A percentile compares a stretch with the other conserved stretches of the same genome.
Evolutionary conservation across 2,329 filamentous ascomycete genomes (phyloP).

Genomic region (Orbilia brochopaga): DNA sequence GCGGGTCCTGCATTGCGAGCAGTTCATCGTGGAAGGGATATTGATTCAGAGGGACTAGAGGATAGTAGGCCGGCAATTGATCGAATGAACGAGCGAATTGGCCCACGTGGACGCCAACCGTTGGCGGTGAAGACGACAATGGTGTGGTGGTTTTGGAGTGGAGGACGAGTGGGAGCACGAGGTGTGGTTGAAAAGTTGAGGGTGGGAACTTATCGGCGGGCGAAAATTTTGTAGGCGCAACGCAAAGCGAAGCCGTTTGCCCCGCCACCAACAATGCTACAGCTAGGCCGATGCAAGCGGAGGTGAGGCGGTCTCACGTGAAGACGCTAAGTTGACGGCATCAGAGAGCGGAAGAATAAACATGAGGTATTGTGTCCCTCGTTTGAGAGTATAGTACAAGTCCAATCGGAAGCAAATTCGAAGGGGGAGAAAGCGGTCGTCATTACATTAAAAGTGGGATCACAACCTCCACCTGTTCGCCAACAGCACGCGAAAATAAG

Average conservation of each 20-base stretch:
- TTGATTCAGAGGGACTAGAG: background rate
- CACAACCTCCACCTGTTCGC: background rate
- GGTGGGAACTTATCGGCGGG: conserved; percentile 21
- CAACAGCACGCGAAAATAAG: background rate
- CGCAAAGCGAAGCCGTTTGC: conserved; percentile 15
- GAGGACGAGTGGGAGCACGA: background rate
- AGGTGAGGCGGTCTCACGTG: conserved; percentile 10
- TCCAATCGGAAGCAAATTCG: background rate
- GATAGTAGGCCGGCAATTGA: background rate
- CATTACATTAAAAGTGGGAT: background rate
- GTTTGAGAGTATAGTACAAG: too few species aligned
- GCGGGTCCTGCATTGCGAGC: conserved; percentile 37
- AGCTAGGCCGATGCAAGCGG: background rate
- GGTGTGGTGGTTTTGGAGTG: background rate
- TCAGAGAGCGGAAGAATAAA: too few species aligned
- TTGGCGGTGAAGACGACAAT: background rate
- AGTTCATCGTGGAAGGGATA: conserved; percentile 28
- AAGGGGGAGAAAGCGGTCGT: background rate
- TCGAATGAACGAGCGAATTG: background rate
- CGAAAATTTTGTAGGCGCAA: conserved; percentile 29
- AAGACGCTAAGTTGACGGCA: too few species aligned
- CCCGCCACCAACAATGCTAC: conserved; percentile 11
- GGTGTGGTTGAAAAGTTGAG: conserved; percentile 8
- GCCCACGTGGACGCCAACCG: conserved; percentile 3
- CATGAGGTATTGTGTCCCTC: too few species aligned